phyloP scores from a whole-genome alignment of 176 grass and related monocot genomes.

The Hyparrhenia diplandra region DNA sequence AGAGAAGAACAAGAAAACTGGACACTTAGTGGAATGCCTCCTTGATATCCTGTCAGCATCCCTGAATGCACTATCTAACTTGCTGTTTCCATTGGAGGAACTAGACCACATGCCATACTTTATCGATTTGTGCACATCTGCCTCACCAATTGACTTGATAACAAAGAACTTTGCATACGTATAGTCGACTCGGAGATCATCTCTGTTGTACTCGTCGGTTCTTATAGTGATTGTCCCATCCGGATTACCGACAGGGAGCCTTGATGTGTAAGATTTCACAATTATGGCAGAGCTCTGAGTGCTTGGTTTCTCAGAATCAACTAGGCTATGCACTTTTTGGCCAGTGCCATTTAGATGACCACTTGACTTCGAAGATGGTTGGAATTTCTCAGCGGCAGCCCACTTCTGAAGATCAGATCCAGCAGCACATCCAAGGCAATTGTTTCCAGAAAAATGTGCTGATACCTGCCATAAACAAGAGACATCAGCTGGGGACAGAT shows the following conservation, averaged over 20 bases:
- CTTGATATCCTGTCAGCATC: constrained; percentile 67
- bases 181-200: constrained; percentile 61
- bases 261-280: too few relatives aligned
- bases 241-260: not conserved
- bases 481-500: constrained; percentile 5
- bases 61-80: constrained; percentile 51
- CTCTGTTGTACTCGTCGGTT: constrained; percentile 52
- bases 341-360: not conserved
- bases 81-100: constrained; percentile 68
- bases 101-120: constrained; percentile 87
- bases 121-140: constrained; percentile 78
- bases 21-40: constrained; percentile 54
- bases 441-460: constrained; percentile 28
- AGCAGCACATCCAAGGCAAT: constrained; percentile 16
- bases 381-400: constrained; percentile 48
- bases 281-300: constrained; percentile 19
- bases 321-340: constrained; percentile 12
- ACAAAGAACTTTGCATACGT: constrained; percentile 84
- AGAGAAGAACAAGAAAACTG: constrained; percentile 91
- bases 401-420: constrained; percentile 47
- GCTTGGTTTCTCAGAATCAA: constrained; percentile 20
- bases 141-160: constrained; percentile 82
- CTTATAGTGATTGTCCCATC: constrained; percentile 58
- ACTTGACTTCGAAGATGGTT: constrained; percentile 32
- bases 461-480: constrained; percentile 11